Conservation (phyloP, 2,329 filamentous ascomycete genomes). For the Eutypella sp. region DNA sequence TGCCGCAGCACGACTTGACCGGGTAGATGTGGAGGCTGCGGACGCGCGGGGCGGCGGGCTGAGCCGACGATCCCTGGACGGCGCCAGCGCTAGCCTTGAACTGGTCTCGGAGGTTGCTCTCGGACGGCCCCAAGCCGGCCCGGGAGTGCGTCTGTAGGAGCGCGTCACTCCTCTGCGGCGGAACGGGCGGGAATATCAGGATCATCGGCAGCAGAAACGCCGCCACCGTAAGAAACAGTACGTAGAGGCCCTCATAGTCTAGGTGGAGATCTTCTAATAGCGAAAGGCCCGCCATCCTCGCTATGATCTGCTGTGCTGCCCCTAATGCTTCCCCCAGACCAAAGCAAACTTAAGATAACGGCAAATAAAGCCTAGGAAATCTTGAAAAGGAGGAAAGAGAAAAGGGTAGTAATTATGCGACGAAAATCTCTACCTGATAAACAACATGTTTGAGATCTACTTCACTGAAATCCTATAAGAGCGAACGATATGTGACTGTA, state of each 20-base stretch:
- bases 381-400: background rate
- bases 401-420: background rate
- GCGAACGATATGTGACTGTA: no score
- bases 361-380: slow-evolving; percentile 7
- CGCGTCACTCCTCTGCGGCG: slow-evolving; percentile 48
- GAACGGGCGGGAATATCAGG: slow-evolving; percentile 50
- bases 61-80: slow-evolving; percentile 10
- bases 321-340: slow-evolving; percentile 4
- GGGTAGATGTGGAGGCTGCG: slow-evolving; percentile 76
- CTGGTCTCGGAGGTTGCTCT: slow-evolving; percentile 32
- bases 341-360: no score
- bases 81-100: slow-evolving; percentile 13
- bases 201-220: slow-evolving; percentile 51
- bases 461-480: background rate
- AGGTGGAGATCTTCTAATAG: slow-evolving; percentile 16
- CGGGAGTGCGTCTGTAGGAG: slow-evolving; percentile 50
- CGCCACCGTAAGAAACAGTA: slow-evolving; percentile 22
- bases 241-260: slow-evolving; percentile 18
- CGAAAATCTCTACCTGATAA: no score
- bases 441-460: background rate
- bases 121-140: slow-evolving; percentile 35
- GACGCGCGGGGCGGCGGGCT: slow-evolving; percentile 29
- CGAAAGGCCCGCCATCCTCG: slow-evolving; percentile 11
- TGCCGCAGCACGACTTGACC: slow-evolving; percentile 73
- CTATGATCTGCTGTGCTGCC: background rate